Evolutionary conservation across 163 green algal species (phyloP).

Genomic region (Volvox carteri): DNA sequence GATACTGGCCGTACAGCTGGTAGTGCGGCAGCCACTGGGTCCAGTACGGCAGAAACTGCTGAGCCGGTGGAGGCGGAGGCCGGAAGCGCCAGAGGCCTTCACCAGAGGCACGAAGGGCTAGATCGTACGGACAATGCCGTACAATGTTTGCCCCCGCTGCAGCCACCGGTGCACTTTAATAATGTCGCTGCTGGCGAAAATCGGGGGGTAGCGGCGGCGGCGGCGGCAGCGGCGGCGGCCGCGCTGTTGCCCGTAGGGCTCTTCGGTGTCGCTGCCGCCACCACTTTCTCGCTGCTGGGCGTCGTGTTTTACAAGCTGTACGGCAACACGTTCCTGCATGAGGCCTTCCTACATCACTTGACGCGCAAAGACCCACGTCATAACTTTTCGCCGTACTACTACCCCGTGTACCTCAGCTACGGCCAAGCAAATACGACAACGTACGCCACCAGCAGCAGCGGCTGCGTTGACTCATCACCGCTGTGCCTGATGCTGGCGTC

Average conservation of each 20-base stretch:
- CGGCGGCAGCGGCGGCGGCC: neutral
- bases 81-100: too few relatives aligned
- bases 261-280: slow-evolving; percentile 67
- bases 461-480: neutral
- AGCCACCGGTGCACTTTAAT: too few relatives aligned
- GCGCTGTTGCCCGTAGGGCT: neutral
- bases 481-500: neutral
- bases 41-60: too few relatives aligned
- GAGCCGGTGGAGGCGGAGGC: too few relatives aligned
- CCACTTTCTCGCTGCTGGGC: slow-evolving; percentile 78
- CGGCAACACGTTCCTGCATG: slow-evolving; percentile 83
- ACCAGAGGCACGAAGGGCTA: too few relatives aligned
- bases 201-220: neutral
- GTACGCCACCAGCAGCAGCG: neutral
- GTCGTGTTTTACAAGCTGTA: slow-evolving; percentile 81
- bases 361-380: slow-evolving; percentile 88
- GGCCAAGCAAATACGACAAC: neutral
- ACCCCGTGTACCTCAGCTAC: slow-evolving; percentile 81
- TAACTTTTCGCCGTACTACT: slow-evolving; percentile 93
- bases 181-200: too few relatives aligned
- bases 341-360: slow-evolving; percentile 92
- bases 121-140: too few relatives aligned
- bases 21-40: too few relatives aligned
- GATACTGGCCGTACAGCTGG: too few relatives aligned
- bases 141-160: too few relatives aligned